Conservation (phyloP, 129 eudicot species). For the Dittrichia graveolens region DNA sequence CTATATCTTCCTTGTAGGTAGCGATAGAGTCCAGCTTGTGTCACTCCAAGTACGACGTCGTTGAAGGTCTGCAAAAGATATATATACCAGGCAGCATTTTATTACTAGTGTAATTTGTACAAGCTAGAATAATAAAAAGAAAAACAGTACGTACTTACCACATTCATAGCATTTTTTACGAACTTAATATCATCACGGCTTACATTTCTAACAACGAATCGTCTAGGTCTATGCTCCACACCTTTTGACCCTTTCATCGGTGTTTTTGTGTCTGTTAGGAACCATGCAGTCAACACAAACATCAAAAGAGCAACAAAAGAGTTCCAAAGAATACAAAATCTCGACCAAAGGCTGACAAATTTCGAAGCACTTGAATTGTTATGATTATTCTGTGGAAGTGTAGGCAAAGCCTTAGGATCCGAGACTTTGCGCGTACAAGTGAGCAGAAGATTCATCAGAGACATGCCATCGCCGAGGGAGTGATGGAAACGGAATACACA, state of each 20-base stretch:
- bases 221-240: constrained; percentile 21
- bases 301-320: constrained; percentile 16
- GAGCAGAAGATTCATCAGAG: constrained; percentile 35
- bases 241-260: constrained; percentile 30
- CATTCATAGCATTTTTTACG: constrained; percentile 31
- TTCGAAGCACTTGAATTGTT: not conserved
- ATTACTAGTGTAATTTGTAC: too few species aligned
- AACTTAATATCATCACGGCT: constrained; percentile 36
- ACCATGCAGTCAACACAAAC: constrained; percentile 28
- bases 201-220: constrained; percentile 20
- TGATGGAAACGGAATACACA: constrained; percentile 41
- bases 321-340: constrained; percentile 18
- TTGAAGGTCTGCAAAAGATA: constrained; percentile 34
- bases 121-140: too few species aligned
- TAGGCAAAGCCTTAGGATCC: constrained; percentile 30
- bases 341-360: constrained; percentile 7
- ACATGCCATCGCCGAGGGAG: constrained; percentile 41
- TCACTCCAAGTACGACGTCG: constrained; percentile 46
- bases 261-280: constrained; percentile 34
- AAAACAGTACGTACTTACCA: constrained; percentile 15
- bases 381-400: not conserved
- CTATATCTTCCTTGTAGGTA: constrained; percentile 38
- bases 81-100: not conserved
- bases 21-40: constrained; percentile 43
- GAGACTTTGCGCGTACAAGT: constrained; percentile 19